These are phyloP conservation scores for Aspergillus ellipticus DNA, from an alignment of 495 filamentous ascomycete species.

Conservation along the genomic window DNA sequence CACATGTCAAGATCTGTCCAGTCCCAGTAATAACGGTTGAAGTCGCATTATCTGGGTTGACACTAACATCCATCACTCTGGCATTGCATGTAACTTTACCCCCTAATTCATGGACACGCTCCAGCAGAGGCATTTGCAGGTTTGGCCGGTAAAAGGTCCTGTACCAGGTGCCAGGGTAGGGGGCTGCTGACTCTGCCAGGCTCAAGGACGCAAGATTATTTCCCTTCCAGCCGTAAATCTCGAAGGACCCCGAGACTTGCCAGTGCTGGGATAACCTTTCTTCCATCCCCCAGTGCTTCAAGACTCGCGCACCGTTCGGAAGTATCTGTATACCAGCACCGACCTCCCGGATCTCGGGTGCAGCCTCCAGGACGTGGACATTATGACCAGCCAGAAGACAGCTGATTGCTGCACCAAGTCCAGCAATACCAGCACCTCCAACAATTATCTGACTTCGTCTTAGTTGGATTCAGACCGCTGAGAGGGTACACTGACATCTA, in stretches of 20 bases:
- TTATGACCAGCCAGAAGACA: slow-evolving; percentile 56
- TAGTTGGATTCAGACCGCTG: too few species aligned
- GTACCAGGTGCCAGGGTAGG: slow-evolving; percentile 44
- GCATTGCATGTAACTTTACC: slow-evolving; percentile 40
- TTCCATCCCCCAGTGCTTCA: slow-evolving; percentile 45
- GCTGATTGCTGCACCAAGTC: slow-evolving; percentile 58
- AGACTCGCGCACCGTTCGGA: slow-evolving; percentile 50
- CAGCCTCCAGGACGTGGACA: slow-evolving; percentile 57
- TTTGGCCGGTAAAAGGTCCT: slow-evolving; percentile 57
- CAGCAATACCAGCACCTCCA: slow-evolving; percentile 61
- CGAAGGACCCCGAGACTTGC: slow-evolving; percentile 48
- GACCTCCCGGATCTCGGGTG: slow-evolving; percentile 49
- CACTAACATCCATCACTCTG: slow-evolving; percentile 35
- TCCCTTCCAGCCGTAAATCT: slow-evolving; percentile 48
- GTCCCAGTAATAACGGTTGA: slow-evolving; percentile 8
- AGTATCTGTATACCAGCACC: slow-evolving; percentile 51
- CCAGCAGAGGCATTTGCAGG: slow-evolving; percentile 47
- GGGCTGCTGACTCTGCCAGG: slow-evolving; percentile 35
- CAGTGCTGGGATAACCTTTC: slow-evolving; percentile 29
- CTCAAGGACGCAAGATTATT: slow-evolving; percentile 49
- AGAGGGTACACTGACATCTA: too few species aligned
- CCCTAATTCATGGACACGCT: slow-evolving; percentile 48
- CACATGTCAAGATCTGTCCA: slow-evolving; percentile 30
- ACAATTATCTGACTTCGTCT: slow-evolving; percentile 33
- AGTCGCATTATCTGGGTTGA: slow-evolving; percentile 18